Conservation (phyloP, 805 yeast species). For the Ogataea kodamae region DNA sequence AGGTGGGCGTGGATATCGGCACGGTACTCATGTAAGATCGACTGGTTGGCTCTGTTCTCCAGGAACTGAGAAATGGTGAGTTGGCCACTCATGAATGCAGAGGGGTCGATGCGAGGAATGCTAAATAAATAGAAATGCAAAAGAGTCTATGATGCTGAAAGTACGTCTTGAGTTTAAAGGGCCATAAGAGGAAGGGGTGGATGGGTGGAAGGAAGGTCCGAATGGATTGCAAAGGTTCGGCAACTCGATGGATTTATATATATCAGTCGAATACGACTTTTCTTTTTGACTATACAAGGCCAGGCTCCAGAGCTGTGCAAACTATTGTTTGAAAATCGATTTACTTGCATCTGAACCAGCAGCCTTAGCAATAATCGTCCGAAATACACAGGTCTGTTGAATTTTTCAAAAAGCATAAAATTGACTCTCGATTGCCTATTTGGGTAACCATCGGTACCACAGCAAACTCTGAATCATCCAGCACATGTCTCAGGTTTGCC, state of each 20-base stretch:
- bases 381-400: no score
- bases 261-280: slow-evolving; percentile 2
- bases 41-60: slow-evolving; percentile 29
- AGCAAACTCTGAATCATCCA: no score
- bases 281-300: slow-evolving; percentile 4
- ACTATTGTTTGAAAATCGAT: slow-evolving; percentile 4
- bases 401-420: no score
- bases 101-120: slow-evolving; percentile 9
- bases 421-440: slow-evolving; percentile 3
- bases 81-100: slow-evolving; percentile 9
- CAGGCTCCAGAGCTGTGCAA: slow-evolving; percentile 2
- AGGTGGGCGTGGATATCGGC: slow-evolving; percentile 28
- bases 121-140: slow-evolving; percentile 15
- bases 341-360: slow-evolving; percentile 6
- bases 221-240: slow-evolving; percentile 2
- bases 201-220: slow-evolving; percentile 1
- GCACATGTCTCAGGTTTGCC: no score
- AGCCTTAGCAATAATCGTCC: no score
- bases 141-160: slow-evolving; percentile 9
- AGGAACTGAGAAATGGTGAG: slow-evolving; percentile 20
- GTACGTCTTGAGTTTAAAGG: slow-evolving; percentile 2
- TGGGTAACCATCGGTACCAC: slow-evolving; percentile 6
- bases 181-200: slow-evolving; percentile 5
- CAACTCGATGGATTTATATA: slow-evolving; percentile 3
- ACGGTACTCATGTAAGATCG: slow-evolving; percentile 28